Evolutionary conservation across 345 rosid genomes (phyloP).

Genomic region (Salix dunnii): DNA sequence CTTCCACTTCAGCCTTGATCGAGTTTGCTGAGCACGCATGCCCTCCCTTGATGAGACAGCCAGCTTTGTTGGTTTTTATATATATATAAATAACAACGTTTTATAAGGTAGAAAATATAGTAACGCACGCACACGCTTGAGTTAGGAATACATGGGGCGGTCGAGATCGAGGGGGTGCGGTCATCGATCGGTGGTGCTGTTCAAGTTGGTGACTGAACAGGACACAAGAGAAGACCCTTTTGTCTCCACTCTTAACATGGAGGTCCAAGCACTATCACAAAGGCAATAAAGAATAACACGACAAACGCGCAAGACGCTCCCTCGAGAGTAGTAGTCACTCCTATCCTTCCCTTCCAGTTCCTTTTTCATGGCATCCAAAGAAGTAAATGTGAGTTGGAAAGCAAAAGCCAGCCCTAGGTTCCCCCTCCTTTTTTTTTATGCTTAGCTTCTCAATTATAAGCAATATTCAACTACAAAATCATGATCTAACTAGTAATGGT

Average conservation of each 20-base stretch:
- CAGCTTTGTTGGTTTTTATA: neutral
- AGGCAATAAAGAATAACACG: constrained; percentile 32
- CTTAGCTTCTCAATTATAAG: neutral
- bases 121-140: neutral
- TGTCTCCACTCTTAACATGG: constrained; percentile 36
- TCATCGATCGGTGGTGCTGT: neutral
- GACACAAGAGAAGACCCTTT: constrained; percentile 39
- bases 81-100: neutral
- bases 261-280: constrained; percentile 31
- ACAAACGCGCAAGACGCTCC: constrained; percentile 39
- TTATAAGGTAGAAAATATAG: neutral
- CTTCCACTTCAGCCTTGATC: neutral
- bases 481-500: neutral
- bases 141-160: neutral
- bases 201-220: constrained; percentile 36
- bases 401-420: constrained; percentile 17
- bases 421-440: neutral
- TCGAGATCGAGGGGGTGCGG: neutral
- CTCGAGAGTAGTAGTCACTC: constrained; percentile 37
- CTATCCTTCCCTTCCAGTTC: constrained; percentile 27
- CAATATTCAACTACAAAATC: neutral
- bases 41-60: neutral
- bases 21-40: neutral
- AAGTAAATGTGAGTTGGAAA: constrained; percentile 40
- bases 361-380: constrained; percentile 56